Conservation (phyloP, 2,329 filamentous ascomycete species). For the Metarhizium humberi region DNA sequence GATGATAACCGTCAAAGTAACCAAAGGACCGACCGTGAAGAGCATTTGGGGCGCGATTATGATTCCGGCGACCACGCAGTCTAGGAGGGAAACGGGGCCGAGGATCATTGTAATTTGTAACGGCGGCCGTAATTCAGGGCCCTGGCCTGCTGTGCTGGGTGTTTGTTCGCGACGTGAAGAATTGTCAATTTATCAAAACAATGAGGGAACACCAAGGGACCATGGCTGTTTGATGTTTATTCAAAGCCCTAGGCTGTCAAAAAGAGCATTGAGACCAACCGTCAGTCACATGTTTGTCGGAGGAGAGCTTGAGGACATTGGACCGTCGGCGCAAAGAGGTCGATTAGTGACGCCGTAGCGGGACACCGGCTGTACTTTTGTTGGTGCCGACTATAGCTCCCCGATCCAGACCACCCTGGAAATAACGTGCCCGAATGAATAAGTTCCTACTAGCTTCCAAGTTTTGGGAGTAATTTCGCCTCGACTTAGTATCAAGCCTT, state of each 20-base stretch:
- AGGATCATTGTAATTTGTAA: conserved; percentile 50
- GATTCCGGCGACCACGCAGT: conserved; percentile 64
- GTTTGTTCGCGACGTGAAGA: not conserved
- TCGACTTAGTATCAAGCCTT: no score
- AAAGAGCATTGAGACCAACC: not conserved
- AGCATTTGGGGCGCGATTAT: conserved; percentile 66
- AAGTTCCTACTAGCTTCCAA: no score
- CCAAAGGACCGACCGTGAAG: conserved; percentile 53
- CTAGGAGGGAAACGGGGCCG: conserved; percentile 62
- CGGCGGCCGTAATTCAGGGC: not conserved
- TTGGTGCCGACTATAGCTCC: not conserved
- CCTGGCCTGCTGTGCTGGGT: no score
- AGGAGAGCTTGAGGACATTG: not conserved
- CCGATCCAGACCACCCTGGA: not conserved
- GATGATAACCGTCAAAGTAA: conserved; percentile 47
- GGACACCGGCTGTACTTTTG: no score
- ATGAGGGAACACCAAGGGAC: not conserved
- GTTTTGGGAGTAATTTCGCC: no score
- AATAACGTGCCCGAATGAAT: not conserved
- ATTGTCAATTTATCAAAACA: no score
- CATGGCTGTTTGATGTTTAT: not conserved
- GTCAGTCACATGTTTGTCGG: conserved; percentile 2
- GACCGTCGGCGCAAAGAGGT: not conserved
- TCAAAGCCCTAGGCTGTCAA: not conserved
- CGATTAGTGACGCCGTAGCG: no score